Evolutionary conservation across 1,284 basidiomycete genomes (phyloP).

Genomic region (Amylostereum areolatum): DNA sequence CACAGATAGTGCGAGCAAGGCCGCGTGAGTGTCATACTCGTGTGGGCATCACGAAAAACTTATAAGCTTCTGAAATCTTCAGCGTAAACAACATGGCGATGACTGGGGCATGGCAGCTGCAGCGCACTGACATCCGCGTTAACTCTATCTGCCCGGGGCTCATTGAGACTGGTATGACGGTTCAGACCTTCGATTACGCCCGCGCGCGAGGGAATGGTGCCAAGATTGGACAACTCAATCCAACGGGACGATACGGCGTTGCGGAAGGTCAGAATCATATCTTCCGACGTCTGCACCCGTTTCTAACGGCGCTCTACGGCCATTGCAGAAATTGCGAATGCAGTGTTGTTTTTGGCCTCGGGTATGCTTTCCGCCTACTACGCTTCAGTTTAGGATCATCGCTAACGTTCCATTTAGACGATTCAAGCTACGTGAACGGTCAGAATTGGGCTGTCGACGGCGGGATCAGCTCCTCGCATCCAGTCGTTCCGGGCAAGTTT

Average conservation of each 20-base stretch:
- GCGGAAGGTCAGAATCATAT: constrained; percentile 51
- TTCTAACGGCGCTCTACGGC: background rate
- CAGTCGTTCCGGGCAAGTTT: constrained; percentile 64
- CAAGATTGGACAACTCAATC: constrained; percentile 86
- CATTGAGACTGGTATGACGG: constrained; percentile 89
- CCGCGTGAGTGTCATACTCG: constrained; percentile 53
- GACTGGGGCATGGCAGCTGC: constrained; percentile 77
- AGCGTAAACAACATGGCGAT: constrained; percentile 86
- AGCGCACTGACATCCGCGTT: constrained; percentile 78
- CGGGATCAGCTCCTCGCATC: constrained; percentile 70
- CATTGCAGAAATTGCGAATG: constrained; percentile 71
- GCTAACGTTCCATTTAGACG: constrained; percentile 44
- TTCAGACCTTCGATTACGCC: constrained; percentile 68
- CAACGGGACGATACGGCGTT: constrained; percentile 75
- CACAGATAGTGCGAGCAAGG: constrained; percentile 85
- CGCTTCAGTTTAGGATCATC: background rate
- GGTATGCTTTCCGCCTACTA: constrained; percentile 39
- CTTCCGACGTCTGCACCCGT: constrained; percentile 1
- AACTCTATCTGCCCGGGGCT: constrained; percentile 90
- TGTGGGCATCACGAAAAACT: constrained; percentile 3
- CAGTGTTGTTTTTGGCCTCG: constrained; percentile 82
- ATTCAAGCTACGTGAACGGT: constrained; percentile 90
- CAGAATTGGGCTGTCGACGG: constrained; percentile 87
- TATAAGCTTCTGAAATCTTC: constrained; percentile 4
- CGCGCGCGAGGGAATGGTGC: constrained; percentile 62